Evolutionary conservation across 345 rosid species (phyloP), one percentile per base, ranked within the genome.

Genomic region (Eucalyptus globulus): DNA sequence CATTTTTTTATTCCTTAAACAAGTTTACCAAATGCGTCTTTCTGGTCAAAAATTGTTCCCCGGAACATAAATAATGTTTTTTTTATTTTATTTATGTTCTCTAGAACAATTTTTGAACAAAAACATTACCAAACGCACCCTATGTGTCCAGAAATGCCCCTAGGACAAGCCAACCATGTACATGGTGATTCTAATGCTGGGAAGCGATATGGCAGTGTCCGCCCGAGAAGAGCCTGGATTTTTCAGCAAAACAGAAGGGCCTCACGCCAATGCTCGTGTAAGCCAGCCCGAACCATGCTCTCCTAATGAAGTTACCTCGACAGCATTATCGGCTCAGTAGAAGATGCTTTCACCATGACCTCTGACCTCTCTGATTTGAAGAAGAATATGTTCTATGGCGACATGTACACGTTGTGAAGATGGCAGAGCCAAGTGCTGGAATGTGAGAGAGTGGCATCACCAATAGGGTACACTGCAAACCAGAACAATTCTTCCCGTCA

Each of bases 141-240:
- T 34, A 34, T 93, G 96, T 72, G 92, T 93, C 21, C 93, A 94
- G 47, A 91, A 91, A 44, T 54, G 89, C 14, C 92, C 95, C 24
- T 94, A 92, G 53, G 92, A 92, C 9, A 93, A 95, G 45, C 96
- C 95, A 40, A 91, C 69, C 86, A 93, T 94, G 95, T 86, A 93
- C 76, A 88, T 93, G 16, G 95, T 90, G 54, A 90, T 92, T 44
- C 40, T 91, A 44, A 93, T 93, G 94, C 90, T 94, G 88, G 91
- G 89, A 86, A 92, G 93, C 86, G 92, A 93, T 54, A 92, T 87
- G n/a, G 83, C 91, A 87, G 80, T 92, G 92, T 91, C 93, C 47
- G 88, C 49, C 69, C 93, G 94, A 45, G 93, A 89, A 76, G 91
- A 92, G 17, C 96, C 94, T 1, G 93, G 95, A 16, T 93, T 44